phyloP scores from a whole-genome alignment of 2,329 filamentous ascomycete genomes.

The Sporothrix phasma region DNA sequence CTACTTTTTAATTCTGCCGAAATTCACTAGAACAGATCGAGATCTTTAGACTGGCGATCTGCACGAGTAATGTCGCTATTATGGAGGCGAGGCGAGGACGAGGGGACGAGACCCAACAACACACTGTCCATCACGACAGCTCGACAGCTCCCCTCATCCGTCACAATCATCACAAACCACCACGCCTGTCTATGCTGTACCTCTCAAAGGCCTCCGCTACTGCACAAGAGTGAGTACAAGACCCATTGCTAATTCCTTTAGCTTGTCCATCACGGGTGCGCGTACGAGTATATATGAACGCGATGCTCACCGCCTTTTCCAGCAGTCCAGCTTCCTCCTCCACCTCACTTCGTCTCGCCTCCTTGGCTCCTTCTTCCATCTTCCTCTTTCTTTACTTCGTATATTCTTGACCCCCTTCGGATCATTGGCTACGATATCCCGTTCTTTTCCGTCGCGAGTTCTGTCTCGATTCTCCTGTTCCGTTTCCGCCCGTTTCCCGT shows the following conservation, averaged over 20 bases:
- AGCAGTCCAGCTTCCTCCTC: not conserved
- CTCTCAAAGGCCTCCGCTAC: not conserved
- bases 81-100: not conserved
- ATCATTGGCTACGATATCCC: not conserved
- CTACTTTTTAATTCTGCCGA: not conserved
- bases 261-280: not conserved
- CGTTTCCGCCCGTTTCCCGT: not conserved
- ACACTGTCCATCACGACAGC: not conserved
- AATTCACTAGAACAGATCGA: not conserved
- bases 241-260: not conserved
- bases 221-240: not conserved
- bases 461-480: not conserved
- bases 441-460: not conserved
- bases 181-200: not conserved
- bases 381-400: not conserved
- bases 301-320: slow-evolving; percentile 12
- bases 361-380: not conserved
- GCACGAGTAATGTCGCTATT: not conserved
- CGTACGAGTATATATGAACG: not conserved
- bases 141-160: not conserved
- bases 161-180: not conserved
- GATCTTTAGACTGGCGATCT: not conserved
- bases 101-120: not conserved
- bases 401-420: not conserved
- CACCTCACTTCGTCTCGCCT: not conserved